Conservation (phyloP, 495 filamentous ascomycete genomes). For the Podospora pseudoanserina region DNA sequence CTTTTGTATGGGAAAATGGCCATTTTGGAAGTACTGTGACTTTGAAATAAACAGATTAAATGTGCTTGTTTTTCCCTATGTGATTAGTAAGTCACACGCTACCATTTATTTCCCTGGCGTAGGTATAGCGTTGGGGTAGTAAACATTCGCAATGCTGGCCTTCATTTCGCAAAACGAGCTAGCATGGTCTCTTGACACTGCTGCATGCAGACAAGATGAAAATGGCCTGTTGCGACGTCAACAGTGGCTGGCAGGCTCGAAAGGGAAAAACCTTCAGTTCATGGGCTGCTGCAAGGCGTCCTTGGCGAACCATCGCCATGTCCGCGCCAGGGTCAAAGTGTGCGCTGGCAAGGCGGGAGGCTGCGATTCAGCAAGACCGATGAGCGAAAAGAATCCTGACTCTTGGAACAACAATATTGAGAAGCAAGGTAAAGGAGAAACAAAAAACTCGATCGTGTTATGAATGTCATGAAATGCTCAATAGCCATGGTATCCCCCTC, state of each 20-base stretch:
- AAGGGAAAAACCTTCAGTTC: not conserved
- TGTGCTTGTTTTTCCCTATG: no score
- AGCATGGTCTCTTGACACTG: not conserved
- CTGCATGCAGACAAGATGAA: not conserved
- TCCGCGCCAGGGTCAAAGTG: not conserved
- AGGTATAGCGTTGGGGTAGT: not conserved
- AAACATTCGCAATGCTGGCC: not conserved
- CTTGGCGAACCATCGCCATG: not conserved
- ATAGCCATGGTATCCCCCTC: conserved; percentile 27
- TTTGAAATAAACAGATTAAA: no score
- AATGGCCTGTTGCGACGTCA: not conserved
- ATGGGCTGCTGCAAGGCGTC: not conserved
- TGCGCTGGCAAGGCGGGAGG: not conserved
- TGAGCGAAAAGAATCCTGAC: not conserved
- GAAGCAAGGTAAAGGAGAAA: not conserved
- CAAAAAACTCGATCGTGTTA: not conserved
- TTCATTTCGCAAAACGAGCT: not conserved
- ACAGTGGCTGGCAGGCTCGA: not conserved
- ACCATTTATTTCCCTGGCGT: no score
- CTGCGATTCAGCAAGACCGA: not conserved
- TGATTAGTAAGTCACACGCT: no score
- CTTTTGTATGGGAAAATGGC: no score
- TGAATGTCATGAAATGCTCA: conserved; percentile 5
- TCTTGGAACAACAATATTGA: not conserved
- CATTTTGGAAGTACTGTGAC: no score